phyloP scores from a whole-genome alignment of 495 filamentous ascomycete species.

The Lasiosphaeriaceae sp. region DNA sequence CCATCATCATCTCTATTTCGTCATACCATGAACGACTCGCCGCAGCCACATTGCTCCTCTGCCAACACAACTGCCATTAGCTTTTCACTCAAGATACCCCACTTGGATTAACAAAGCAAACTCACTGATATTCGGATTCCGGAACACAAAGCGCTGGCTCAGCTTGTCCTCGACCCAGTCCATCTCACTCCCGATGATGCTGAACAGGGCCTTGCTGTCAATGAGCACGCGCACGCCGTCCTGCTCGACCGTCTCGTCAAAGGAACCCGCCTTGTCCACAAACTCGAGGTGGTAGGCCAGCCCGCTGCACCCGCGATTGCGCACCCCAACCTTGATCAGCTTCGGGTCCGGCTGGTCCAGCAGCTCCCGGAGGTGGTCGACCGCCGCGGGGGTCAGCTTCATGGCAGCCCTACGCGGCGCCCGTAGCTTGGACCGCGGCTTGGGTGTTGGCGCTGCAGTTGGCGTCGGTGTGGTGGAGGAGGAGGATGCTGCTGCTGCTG shows the following conservation, averaged over 20 bases:
- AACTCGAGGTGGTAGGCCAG: constrained; percentile 95
- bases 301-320: constrained; percentile 93
- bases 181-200: constrained; percentile 98
- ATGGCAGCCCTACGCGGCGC: constrained; percentile 83
- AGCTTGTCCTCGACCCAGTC: constrained; percentile 97
- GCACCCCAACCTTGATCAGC: constrained; percentile 88
- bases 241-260: constrained; percentile 92
- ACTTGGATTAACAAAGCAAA: constrained; percentile 17
- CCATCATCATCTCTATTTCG: not conserved
- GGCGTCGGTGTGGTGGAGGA: not conserved
- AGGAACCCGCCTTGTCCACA: constrained; percentile 79
- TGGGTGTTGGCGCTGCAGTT: constrained; percentile 2
- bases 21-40: constrained; percentile 92
- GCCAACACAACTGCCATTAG: constrained; percentile 32
- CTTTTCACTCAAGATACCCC: not conserved
- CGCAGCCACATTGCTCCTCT: constrained; percentile 98
- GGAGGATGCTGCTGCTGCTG: constrained; percentile 14
- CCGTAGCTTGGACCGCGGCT: constrained; percentile 61
- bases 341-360: constrained; percentile 82
- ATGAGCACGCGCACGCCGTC: constrained; percentile 95
- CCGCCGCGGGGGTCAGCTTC: constrained; percentile 73
- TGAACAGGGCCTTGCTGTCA: constrained; percentile 94
- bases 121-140: constrained; percentile 97
- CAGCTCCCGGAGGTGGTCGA: constrained; percentile 67
- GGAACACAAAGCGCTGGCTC: constrained; percentile 84